Evolutionary conservation across 202 grass and related monocot species (phyloP).

Genomic region (Alloteropsis angusta): DNA sequence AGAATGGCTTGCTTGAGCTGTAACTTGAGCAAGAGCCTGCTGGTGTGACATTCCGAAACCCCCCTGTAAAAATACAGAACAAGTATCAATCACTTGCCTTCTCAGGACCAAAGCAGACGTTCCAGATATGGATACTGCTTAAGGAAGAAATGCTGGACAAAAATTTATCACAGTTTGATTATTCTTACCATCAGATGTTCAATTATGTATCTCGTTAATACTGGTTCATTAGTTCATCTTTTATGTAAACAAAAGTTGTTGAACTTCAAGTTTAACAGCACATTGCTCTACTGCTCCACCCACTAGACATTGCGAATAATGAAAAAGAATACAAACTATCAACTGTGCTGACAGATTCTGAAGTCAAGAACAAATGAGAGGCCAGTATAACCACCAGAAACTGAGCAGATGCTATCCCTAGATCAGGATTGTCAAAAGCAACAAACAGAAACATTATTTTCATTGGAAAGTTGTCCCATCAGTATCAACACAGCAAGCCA

Average conservation of each 20-base stretch:
- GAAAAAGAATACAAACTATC: background rate
- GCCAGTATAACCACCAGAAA: background rate
- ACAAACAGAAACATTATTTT: background rate
- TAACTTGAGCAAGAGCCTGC: slow-evolving; percentile 62
- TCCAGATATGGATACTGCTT: background rate
- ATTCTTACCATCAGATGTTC: background rate
- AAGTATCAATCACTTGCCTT: background rate
- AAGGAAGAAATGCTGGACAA: background rate
- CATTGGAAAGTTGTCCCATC: slow-evolving; percentile 12
- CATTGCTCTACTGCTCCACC: background rate
- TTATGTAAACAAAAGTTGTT: background rate
- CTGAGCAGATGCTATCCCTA: background rate
- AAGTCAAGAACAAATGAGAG: background rate
- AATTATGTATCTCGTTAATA: background rate
- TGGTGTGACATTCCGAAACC: slow-evolving; percentile 62
- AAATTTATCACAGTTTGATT: background rate
- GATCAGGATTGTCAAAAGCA: slow-evolving; percentile 6
- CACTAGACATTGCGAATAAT: slow-evolving; percentile 2
- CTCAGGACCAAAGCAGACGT: slow-evolving; percentile 9
- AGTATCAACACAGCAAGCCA: slow-evolving; percentile 6
- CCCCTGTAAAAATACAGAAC: slow-evolving; percentile 31
- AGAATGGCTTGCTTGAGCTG: slow-evolving; percentile 65
- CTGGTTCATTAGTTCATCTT: slow-evolving; percentile 6
- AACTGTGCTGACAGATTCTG: background rate
- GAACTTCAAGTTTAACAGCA: background rate